These are phyloP conservation scores for Leishmania tarentolae DNA, from an alignment of 208 protist genomes.

Conservation along the genomic window DNA sequence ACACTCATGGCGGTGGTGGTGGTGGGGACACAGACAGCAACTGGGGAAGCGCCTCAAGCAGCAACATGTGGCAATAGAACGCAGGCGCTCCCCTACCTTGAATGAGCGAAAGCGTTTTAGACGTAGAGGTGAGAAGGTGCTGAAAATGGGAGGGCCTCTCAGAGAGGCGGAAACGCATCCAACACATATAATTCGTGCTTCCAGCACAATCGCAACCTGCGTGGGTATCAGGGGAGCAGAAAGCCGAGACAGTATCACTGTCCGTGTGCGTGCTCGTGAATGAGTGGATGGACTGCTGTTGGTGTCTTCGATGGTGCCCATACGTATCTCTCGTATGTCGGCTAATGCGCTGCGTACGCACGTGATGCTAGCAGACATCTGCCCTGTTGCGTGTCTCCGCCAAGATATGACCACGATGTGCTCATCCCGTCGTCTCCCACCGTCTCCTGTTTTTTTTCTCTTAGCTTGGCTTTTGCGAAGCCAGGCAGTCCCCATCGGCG, in stretches of 20 bases:
- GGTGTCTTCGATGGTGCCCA: background rate
- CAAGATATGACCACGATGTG: background rate
- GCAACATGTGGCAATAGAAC: background rate
- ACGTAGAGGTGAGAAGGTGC: background rate
- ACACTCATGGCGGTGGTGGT: no score
- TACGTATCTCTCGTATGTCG: background rate
- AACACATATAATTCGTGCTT: background rate
- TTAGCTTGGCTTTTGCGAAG: background rate
- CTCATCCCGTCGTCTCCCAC: background rate
- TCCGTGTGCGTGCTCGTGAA: background rate
- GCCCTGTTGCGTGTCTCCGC: background rate
- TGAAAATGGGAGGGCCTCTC: background rate
- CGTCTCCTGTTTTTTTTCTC: no score
- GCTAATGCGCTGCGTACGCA: background rate
- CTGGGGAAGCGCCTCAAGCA: background rate
- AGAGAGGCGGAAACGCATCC: background rate
- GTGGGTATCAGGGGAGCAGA: background rate
- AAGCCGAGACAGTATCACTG: background rate
- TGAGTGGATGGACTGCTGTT: background rate
- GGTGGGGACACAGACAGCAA: background rate
- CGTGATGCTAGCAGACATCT: background rate
- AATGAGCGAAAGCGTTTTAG: background rate
- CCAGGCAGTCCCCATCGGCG: constrained; percentile 16
- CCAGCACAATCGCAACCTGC: background rate
- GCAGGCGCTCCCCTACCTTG: background rate